phyloP scores from a whole-genome alignment of 345 rosid genomes.

The Eucalyptus urophylla region DNA sequence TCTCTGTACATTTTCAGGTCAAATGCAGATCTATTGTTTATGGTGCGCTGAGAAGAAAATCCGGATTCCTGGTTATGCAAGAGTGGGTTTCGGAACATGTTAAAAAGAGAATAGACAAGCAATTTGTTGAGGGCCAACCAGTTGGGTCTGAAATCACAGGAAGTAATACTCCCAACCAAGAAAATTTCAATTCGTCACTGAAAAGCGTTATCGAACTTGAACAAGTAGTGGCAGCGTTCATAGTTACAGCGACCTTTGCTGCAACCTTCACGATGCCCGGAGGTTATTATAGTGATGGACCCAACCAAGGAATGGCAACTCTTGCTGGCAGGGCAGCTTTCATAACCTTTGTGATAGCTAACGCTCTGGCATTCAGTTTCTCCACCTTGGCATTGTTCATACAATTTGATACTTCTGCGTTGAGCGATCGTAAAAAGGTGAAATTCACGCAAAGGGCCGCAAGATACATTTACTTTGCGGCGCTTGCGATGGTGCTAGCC shows the following conservation, averaged over 20 bases:
- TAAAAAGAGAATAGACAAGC: not conserved
- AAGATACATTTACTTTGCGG: rapidly evolving
- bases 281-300: not conserved
- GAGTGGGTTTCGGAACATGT: not conserved
- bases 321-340: not conserved
- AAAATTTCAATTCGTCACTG: not conserved
- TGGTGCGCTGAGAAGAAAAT: not conserved
- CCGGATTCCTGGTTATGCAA: not conserved
- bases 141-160: not conserved
- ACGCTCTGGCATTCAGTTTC: rapidly evolving
- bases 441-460: not conserved
- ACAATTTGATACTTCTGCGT: rapidly evolving
- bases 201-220: not conserved
- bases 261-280: not conserved
- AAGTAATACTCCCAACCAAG: not conserved
- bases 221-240: not conserved
- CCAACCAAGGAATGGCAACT: not conserved
- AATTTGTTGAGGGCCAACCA: not conserved
- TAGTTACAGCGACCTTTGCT: not conserved
- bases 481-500: not conserved
- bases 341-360: not conserved
- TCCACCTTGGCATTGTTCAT: not conserved
- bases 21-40: rapidly evolving
- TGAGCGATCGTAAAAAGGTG: not conserved
- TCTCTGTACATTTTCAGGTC: not conserved